A percentile compares a stretch with the other conserved stretches of the same genome.
Evolutionary conservation across 139 green algal species (phyloP).

Genomic region (Chlamydomonas schloesseri): DNA sequence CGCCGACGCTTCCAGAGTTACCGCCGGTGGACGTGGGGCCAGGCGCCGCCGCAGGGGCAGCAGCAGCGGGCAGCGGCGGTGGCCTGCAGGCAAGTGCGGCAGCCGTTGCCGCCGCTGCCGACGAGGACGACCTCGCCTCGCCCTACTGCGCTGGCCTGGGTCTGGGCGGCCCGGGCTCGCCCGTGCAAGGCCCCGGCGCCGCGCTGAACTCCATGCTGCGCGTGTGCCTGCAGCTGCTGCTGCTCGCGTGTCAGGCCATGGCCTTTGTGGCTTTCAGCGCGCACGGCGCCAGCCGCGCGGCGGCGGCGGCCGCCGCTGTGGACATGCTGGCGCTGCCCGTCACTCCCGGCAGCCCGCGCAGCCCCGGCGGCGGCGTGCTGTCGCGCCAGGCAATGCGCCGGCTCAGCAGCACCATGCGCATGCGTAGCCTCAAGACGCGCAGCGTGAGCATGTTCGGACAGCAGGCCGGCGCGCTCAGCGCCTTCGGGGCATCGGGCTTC

Average conservation of each 20-base stretch:
- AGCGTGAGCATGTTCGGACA: slow-evolving; percentile 28
- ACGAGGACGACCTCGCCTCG: background rate
- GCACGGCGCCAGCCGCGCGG: slow-evolving; percentile 1
- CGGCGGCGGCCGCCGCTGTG: background rate
- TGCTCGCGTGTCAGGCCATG: slow-evolving; percentile 28
- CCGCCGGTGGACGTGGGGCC: background rate
- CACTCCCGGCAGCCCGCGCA: slow-evolving; percentile 16
- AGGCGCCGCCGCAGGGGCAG: background rate
- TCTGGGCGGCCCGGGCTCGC: background rate
- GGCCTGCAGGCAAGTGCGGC: no score
- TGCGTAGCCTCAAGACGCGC: slow-evolving; percentile 19
- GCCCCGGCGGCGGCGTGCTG: slow-evolving; percentile 22
- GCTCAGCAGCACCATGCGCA: slow-evolving; percentile 35
- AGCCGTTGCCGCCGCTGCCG: no score
- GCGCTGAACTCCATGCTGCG: slow-evolving; percentile 1
- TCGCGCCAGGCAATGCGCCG: slow-evolving; percentile 40
- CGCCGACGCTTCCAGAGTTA: background rate
- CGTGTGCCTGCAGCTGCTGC: slow-evolving; percentile 37
- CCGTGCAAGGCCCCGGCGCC: background rate
- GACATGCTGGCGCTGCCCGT: background rate
- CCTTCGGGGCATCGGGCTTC: background rate
- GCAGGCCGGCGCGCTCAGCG: no score
- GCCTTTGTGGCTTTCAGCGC: slow-evolving; percentile 29
- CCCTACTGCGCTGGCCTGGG: background rate
- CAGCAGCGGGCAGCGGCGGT: background rate